Evolutionary conservation across 441 rosid species (phyloP).

Genomic region (Populus hybrid): DNA sequence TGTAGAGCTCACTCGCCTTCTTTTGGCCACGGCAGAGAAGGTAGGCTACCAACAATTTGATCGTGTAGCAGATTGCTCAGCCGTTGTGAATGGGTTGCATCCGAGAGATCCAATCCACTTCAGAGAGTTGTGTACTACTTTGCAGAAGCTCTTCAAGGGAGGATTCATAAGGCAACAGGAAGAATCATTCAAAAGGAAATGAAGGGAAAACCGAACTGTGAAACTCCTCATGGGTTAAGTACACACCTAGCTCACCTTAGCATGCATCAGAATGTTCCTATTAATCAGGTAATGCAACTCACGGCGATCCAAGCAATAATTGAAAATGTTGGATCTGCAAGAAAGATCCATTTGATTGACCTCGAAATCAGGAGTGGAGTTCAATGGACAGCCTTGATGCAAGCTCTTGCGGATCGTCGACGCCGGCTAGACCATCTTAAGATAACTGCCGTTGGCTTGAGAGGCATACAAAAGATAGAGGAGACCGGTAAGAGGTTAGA

Average conservation of each 20-base stretch:
- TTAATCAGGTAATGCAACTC: slow-evolving; percentile 33
- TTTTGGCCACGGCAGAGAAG: slow-evolving; percentile 53
- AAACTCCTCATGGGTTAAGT: slow-evolving; percentile 6
- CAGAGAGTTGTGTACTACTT: slow-evolving; percentile 46
- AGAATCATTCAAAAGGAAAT: neutral
- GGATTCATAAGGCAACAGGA: slow-evolving; percentile 41
- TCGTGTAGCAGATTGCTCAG: slow-evolving; percentile 38
- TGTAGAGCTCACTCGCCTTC: slow-evolving; percentile 49
- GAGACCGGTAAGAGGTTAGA: slow-evolving; percentile 34
- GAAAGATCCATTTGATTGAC: slow-evolving; percentile 46
- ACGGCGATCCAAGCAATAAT: slow-evolving; percentile 39
- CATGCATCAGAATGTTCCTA: slow-evolving; percentile 27
- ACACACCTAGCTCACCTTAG: neutral
- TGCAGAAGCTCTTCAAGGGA: slow-evolving; percentile 42
- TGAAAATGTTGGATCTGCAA: slow-evolving; percentile 32
- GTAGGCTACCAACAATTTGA: slow-evolving; percentile 41
- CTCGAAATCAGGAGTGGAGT: slow-evolving; percentile 48
- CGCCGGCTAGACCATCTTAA: slow-evolving; percentile 31
- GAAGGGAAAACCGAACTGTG: neutral
- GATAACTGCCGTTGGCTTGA: slow-evolving; percentile 35
- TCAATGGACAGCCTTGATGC: slow-evolving; percentile 49
- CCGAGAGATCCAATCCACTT: slow-evolving; percentile 34
- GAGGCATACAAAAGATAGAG: slow-evolving; percentile 11
- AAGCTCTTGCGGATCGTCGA: slow-evolving; percentile 34
- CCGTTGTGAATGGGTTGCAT: slow-evolving; percentile 44